A percentile compares a stretch with the other conserved stretches of the same genome.
Evolutionary conservation across 164 flowering plant genomes (phyloP).

Genomic region (Tinospora cordifolia): DNA sequence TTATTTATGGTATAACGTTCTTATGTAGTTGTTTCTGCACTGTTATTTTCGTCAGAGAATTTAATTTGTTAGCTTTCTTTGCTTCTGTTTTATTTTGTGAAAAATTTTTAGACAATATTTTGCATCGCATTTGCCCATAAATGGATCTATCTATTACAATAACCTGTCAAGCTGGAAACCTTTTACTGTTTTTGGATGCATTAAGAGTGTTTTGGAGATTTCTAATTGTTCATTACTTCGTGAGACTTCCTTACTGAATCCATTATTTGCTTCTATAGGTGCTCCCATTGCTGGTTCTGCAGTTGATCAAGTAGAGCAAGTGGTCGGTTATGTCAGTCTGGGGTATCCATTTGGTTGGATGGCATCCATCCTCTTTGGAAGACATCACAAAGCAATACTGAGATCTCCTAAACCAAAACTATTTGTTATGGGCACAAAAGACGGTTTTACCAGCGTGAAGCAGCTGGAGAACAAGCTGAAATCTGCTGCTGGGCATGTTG

Average conservation of each 20-base stretch:
- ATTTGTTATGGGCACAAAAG: constrained; percentile 86
- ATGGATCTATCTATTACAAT: too few relatives aligned
- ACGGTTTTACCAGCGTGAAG: constrained; percentile 85
- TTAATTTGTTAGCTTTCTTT: too few relatives aligned
- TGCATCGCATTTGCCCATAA: too few relatives aligned
- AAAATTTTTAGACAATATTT: too few relatives aligned
- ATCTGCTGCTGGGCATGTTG: constrained; percentile 62
- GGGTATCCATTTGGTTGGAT: constrained; percentile 83
- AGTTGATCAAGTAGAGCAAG: constrained; percentile 63
- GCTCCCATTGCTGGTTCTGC: constrained; percentile 96
- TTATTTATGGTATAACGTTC: too few relatives aligned
- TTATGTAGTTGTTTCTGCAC: too few relatives aligned
- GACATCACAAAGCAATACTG: constrained; percentile 76
- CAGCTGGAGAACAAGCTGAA: constrained; percentile 73
- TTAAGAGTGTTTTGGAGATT: too few relatives aligned
- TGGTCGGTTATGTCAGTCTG: constrained; percentile 77
- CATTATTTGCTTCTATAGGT: constrained; percentile 36
- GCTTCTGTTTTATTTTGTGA: too few relatives aligned
- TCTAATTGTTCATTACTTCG: too few relatives aligned
- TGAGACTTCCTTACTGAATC: not conserved
- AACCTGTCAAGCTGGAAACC: too few relatives aligned
- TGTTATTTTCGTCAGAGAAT: too few relatives aligned
- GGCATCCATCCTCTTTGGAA: constrained; percentile 85
- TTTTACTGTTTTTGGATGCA: too few relatives aligned
- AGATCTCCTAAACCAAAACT: constrained; percentile 76